Base-by-base conservation (phyloP, 2,329 filamentous ascomycete species). In the Massarina eburnea region DNA sequence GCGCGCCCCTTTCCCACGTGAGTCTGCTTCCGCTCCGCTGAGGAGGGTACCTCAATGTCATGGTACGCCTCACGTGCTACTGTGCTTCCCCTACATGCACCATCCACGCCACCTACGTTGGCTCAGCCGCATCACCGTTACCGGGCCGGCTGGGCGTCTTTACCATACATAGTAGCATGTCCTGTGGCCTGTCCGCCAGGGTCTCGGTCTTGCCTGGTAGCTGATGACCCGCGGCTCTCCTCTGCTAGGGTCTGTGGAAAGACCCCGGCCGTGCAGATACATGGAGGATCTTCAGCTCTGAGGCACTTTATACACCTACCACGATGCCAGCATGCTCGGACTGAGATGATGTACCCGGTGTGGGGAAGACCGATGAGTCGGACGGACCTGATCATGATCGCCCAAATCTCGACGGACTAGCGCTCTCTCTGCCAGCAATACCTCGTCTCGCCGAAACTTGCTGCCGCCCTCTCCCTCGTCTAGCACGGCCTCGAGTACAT, bases 301-400 rank as follows among this genome's bases (percentile, higher is more conserved):
- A 30, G 30, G 27, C 33, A 26, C 29, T 40, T 48, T 49, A 44
- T 55, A 46, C 43, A 27, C 27, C 17, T 42, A 24, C 36, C 34
- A 40, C 29, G 24, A 26, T 39, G 32, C 26, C 22, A 20, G 26
- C 43, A 39, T 29, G 36, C 39, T 42, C 46, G 42, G 48, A 48
- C 29, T 29, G 12, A 34, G 29, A 29, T 40, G 21, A 45, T 49
- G 43, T 48, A 55, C 43, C 55, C 49, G 55, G 20, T 60, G 54
- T 59, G 57, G 55, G 57, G 55, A 57, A 60, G 53, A 45, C 53
- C 55, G 51, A 59, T 22, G 32, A 41, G 12, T 35, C 15, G 34
- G 35, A 45, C 45, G 39, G 46, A 47, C 36, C 51, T 54, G 49
- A 55, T 54, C 45, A 48, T 24, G 48, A 60, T 53, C 55, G 41